phyloP scores from a whole-genome alignment of 352 stramenopile species.

The Achlya hypogyna region DNA sequence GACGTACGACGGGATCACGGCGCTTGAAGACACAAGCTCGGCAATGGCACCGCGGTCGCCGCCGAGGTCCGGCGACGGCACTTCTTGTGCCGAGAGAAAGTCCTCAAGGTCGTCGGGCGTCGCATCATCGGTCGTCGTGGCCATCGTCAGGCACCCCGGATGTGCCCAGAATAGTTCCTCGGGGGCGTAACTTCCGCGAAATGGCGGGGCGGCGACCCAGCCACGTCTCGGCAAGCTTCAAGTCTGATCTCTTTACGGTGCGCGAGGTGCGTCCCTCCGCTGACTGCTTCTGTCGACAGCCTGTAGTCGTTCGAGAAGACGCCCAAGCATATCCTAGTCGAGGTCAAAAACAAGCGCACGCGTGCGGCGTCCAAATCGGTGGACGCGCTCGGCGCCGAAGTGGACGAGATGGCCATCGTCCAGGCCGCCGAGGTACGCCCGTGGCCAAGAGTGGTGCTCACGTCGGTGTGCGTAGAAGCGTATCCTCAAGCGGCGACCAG shows the following conservation, averaged over 20 bases:
- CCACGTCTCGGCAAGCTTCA: not conserved
- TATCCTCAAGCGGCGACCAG: not conserved
- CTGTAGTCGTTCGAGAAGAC: not conserved
- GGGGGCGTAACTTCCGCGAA: not conserved
- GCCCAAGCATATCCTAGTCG: not conserved
- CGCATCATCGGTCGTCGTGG: not conserved
- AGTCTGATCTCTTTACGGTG: not conserved
- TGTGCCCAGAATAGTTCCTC: not conserved
- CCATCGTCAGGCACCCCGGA: not conserved
- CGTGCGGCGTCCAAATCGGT: not conserved
- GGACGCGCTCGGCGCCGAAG: not conserved
- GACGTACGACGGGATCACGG: slow-evolving; percentile 30
- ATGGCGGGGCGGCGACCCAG: not conserved
- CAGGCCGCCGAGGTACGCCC: not conserved
- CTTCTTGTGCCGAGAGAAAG: not conserved
- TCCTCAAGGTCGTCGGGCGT: slow-evolving; percentile 14
- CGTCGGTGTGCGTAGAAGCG: not conserved
- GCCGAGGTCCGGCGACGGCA: slow-evolving; percentile 2
- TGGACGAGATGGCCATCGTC: not conserved
- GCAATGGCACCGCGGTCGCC: not conserved
- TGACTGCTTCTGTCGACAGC: not conserved
- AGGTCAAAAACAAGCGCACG: slow-evolving; percentile 3
- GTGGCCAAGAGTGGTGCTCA: not conserved
- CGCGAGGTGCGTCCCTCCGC: not conserved
- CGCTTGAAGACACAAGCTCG: not conserved